Base-by-base conservation (phyloP, 768 basidiomycete genomes). In the Ramaria rubella region DNA sequence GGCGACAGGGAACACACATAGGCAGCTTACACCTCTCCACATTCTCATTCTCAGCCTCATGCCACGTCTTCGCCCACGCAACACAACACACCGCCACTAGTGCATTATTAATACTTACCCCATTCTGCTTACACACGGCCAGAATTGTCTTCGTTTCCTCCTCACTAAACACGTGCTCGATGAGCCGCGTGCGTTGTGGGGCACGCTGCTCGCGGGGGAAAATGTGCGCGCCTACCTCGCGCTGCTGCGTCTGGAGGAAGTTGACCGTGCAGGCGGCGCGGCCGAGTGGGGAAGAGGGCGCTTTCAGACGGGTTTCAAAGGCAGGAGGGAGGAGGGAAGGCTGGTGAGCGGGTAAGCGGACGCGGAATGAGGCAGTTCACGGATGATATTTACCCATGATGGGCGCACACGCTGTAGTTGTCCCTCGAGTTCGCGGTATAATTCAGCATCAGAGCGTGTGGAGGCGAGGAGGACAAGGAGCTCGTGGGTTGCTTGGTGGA, bases 41-140 rank as follows among this genome's bases (percentile, higher is more conserved):
- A 27, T 34, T 17, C 5, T 23, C 14, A n/a, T 31, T 3, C 23
- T 11, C 33, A 2, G 2, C 7, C 31, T 29, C 36, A 19, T 21
- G 38, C 14, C 27, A 19, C 12, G 31, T 59, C 7, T 59, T 59
- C 31, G 63, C 58, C 64, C 64, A 65, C 1, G 64, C 62, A 14
- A 62, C 42, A 51, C 59, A 59, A 55, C 42, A 57, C 8, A 63
- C 52, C 14, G 60, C 63, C 48, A 60, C 61, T 11, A 61, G 49
- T 7, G 64, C 56, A 52, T 65, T 59, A 21, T 61, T 59, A 26
- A 63, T 54, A 23, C 52, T 62, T 17, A 58, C 61, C 17, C 53
- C 42, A 21, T 58, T 29, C 4, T 57, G 38, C 54, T 65, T 65
- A 44, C 64, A 65, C 17, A 46, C 51, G 19, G 51, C 45, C 6